Conservation (phyloP, 208 protist species). For the Acanthamoeba castellanii region DNA sequence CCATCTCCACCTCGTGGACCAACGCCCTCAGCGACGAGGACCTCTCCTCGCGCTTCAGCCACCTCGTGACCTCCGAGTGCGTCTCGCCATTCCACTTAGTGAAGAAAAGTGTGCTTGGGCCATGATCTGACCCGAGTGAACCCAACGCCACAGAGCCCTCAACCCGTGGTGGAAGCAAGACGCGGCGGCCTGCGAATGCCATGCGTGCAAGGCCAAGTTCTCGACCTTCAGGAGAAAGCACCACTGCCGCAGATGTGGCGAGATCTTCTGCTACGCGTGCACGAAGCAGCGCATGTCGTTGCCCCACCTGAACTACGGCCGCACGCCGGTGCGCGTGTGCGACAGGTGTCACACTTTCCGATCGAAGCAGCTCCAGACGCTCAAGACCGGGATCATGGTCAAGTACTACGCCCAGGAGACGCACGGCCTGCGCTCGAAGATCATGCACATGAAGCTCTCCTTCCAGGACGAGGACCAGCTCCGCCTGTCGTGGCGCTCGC, state of each 20-base stretch:
- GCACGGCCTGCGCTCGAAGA: conserved; percentile 31
- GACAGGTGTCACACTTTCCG: conserved; percentile 6
- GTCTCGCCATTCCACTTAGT: background rate
- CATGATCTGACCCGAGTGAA: background rate
- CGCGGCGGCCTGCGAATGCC: background rate
- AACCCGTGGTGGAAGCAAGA: conserved; percentile 51
- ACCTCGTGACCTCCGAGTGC: conserved; percentile 7
- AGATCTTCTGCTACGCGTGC: conserved; percentile 45
- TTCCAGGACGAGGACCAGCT: conserved; percentile 37
- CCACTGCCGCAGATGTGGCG: conserved; percentile 25
- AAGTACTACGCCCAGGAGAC: conserved; percentile 42
- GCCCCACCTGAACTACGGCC: conserved; percentile 40
- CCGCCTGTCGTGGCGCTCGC: conserved; percentile 20
- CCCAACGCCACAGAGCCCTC: background rate
- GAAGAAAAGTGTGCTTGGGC: background rate
- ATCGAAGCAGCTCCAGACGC: background rate
- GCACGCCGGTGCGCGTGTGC: background rate
- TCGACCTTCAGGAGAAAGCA: conserved; percentile 17
- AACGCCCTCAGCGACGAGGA: conserved; percentile 20
- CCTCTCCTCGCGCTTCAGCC: conserved; percentile 33
- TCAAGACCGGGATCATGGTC: conserved; percentile 44
- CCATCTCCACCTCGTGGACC: conserved; percentile 49
- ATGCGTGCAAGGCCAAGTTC: background rate
- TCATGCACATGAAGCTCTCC: conserved; percentile 54
- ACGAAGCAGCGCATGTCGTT: background rate